Conservation (phyloP, 192 early-diverging fungal genomes). For the Entomortierella lignicola region DNA sequence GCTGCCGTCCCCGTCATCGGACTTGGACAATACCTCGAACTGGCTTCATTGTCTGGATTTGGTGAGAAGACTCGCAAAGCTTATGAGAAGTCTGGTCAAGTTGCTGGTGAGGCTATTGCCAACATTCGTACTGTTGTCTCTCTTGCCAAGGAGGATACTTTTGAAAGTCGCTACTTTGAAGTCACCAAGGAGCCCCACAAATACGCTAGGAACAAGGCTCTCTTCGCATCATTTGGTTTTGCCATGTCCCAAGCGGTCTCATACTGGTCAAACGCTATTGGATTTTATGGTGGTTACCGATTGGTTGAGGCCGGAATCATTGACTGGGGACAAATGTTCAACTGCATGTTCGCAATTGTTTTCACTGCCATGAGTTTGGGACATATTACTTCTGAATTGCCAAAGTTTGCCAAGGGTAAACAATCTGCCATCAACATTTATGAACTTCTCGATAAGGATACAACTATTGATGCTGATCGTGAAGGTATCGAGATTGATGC, state of each 20-base stretch:
- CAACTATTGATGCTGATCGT: constrained; percentile 72
- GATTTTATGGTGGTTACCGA: constrained; percentile 79
- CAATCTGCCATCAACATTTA: constrained; percentile 80
- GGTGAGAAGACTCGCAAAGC: constrained; percentile 74
- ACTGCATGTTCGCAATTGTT: constrained; percentile 82
- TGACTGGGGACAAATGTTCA: constrained; percentile 65
- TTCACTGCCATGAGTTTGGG: constrained; percentile 75
- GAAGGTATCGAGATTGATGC: constrained; percentile 42
- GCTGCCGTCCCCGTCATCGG: constrained; percentile 69
- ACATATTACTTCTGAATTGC: constrained; percentile 74
- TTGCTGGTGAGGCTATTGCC: constrained; percentile 86
- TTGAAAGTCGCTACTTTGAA: constrained; percentile 71
- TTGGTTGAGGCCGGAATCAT: constrained; percentile 65
- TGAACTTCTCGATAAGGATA: constrained; percentile 74
- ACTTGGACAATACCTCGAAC: constrained; percentile 63
- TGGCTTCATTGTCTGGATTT: constrained; percentile 66
- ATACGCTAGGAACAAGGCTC: constrained; percentile 71
- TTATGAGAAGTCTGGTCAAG: constrained; percentile 83
- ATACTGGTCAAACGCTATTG: constrained; percentile 80
- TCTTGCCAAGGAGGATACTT: constrained; percentile 77
- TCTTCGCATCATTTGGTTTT: constrained; percentile 76
- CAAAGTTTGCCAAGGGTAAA: constrained; percentile 83
- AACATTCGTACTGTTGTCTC: constrained; percentile 90
- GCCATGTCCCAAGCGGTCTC: constrained; percentile 78
- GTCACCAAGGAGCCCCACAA: constrained; percentile 77